Evolutionary conservation across 225 moss, liverwort and hornwort species (phyloP).

Genomic region (Sphagnum contortum): DNA sequence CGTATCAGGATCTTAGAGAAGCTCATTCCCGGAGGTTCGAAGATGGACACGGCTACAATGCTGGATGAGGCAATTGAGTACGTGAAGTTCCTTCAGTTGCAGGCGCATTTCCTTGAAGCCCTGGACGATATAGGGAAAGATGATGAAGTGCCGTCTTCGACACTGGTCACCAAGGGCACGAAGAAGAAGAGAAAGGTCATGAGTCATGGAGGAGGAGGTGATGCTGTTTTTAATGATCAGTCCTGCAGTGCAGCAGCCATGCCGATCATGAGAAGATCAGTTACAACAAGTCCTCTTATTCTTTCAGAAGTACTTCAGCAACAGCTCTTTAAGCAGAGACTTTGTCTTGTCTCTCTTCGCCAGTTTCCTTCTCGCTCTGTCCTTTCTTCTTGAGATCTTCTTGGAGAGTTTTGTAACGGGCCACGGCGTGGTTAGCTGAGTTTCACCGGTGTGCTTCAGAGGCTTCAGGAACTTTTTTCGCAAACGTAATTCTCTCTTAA

Average conservation of each 20-base stretch:
- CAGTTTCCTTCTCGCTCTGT: conserved; percentile 32
- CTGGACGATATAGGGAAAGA: conserved; percentile 15
- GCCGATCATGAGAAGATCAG: conserved; percentile 15
- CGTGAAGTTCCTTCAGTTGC: conserved; percentile 86
- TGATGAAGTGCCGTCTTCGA: background rate
- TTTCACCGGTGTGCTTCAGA: too few species aligned
- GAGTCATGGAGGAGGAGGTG: conserved; percentile 24
- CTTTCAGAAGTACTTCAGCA: conserved; percentile 77
- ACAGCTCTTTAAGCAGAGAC: conserved; percentile 93
- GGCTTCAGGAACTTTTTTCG: too few species aligned
- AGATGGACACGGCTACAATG: conserved; percentile 89
- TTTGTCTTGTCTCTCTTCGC: conserved; percentile 74
- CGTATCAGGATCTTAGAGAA: conserved; percentile 68
- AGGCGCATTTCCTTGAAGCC: conserved; percentile 76
- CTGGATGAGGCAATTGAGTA: conserved; percentile 94
- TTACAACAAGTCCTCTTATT: conserved; percentile 51
- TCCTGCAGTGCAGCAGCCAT: conserved; percentile 16
- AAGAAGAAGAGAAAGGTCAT: conserved; percentile 5
- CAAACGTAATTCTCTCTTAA: too few species aligned
- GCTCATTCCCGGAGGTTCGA: conserved; percentile 78
- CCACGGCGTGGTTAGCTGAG: too few species aligned
- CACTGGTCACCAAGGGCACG: background rate
- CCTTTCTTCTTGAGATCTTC: conserved; percentile 4
- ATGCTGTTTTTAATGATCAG: conserved; percentile 10
- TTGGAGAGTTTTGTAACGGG: background rate